These are phyloP conservation scores for Cystobasidium tubakii DNA, from an alignment of 768 basidiomycete genomes.

Conservation along the genomic window DNA sequence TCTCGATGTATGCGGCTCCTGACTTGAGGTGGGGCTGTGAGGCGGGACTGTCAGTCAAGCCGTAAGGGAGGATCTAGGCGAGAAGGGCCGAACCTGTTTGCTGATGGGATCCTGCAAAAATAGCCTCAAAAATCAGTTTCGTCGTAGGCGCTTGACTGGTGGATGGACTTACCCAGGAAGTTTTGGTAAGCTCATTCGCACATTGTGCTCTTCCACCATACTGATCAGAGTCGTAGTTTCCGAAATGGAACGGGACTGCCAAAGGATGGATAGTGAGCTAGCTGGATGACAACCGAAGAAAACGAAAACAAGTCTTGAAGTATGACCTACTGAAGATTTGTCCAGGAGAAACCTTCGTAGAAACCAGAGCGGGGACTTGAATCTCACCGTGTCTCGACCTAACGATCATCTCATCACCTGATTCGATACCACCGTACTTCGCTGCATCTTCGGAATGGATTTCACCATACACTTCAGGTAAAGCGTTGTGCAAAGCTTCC, in stretches of 20 bases:
- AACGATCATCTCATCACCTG: constrained; percentile 41
- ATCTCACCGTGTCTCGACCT: constrained; percentile 36
- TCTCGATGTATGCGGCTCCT: constrained; percentile 39
- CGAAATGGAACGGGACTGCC: constrained; percentile 43
- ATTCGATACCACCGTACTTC: constrained; percentile 34
- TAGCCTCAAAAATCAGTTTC: neutral
- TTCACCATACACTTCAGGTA: constrained; percentile 40
- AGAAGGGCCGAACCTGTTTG: neutral
- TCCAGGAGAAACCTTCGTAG: constrained; percentile 36
- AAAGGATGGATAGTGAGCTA: neutral
- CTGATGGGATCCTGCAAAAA: neutral
- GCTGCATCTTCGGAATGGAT: constrained; percentile 41
- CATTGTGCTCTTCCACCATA: constrained; percentile 38
- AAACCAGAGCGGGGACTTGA: constrained; percentile 42
- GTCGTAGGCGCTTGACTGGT: constrained; percentile 17
- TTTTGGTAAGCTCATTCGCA: constrained; percentile 43
- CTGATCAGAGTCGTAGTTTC: constrained; percentile 37
- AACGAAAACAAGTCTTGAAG: neutral
- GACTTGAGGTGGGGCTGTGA: constrained; percentile 16
- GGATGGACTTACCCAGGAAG: constrained; percentile 39
- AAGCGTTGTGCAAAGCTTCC: constrained; percentile 39
- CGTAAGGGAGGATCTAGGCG: too few relatives aligned
- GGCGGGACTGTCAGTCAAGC: too few relatives aligned
- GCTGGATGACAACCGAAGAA: too few relatives aligned
- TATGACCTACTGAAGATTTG: constrained; percentile 38